phyloP scores from a whole-genome alignment of 129 eudicot species.

The Pseudognaphalium luteoalbum region DNA sequence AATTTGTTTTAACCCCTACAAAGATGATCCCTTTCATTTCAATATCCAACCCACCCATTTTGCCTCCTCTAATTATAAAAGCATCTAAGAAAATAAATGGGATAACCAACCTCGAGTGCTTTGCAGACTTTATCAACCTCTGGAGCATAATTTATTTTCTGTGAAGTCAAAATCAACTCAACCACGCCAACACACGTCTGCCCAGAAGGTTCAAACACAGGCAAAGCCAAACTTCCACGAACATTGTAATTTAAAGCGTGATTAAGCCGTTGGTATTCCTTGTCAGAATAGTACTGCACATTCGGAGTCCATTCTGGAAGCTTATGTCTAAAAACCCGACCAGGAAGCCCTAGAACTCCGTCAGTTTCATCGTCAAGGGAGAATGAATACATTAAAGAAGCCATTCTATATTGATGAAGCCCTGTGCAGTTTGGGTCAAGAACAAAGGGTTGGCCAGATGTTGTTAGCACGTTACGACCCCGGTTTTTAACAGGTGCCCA shows the following conservation, averaged over 20 bases:
- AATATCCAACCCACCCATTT: background rate
- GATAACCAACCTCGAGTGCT: slow-evolving; percentile 86
- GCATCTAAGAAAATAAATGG: slow-evolving; percentile 7
- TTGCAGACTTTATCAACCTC: slow-evolving; percentile 99
- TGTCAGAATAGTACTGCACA: slow-evolving; percentile 91
- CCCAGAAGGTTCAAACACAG: slow-evolving; percentile 91
- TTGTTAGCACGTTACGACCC: slow-evolving; percentile 72
- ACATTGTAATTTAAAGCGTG: slow-evolving; percentile 87
- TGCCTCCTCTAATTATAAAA: background rate
- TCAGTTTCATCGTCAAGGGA: slow-evolving; percentile 68
- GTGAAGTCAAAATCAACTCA: slow-evolving; percentile 91
- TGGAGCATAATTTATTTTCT: slow-evolving; percentile 93
- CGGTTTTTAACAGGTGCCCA: slow-evolving; percentile 90
- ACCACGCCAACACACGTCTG: slow-evolving; percentile 91
- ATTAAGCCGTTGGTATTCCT: slow-evolving; percentile 75
- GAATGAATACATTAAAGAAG: slow-evolving; percentile 72
- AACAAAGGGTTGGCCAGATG: slow-evolving; percentile 93
- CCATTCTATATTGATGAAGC: slow-evolving; percentile 87
- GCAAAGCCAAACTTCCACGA: slow-evolving; percentile 85
- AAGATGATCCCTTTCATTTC: background rate
- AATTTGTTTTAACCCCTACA: background rate
- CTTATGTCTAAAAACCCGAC: slow-evolving; percentile 76
- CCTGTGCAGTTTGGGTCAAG: slow-evolving; percentile 82
- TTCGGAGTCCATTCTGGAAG: slow-evolving; percentile 98
- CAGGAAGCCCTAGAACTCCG: slow-evolving; percentile 86